Base-by-base conservation (phyloP, 2,329 filamentous ascomycete species). In the Boeremia lycopersici region DNA sequence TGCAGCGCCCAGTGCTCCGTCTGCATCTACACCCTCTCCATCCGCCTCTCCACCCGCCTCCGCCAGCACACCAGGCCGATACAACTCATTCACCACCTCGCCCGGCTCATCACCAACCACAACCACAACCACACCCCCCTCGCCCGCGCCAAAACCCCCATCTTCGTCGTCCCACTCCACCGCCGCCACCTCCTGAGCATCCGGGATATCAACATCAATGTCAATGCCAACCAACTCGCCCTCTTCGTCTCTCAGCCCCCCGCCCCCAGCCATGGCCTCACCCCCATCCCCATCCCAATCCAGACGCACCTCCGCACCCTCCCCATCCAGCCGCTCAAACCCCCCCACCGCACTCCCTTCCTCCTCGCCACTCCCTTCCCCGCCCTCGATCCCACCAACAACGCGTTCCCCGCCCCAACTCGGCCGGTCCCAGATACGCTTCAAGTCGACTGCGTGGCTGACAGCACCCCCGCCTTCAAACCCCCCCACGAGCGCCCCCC, bases 161-260 rank as follows among this genome's bases (percentile, higher is more conserved):
- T 36, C 49, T n/a, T 53, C 49, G 26, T 42, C 38, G 15, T 53
- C 43, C 35, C 42, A 40, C 36, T 35, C 36, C 17, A 42, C 49
- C 5, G 19, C 19, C 10, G 19, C 8, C 11, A 10, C 33, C 10
- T 13, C 19, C 5, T n/a, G n/a, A n/a, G 13, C 47, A 13, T 40
- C 19, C 15, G 17, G 43, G 6, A 8, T 11, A 10, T 7, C 25
- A 35, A 36, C 3, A 12, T 11, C 47, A 2, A 8, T 11, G 8
- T 7, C 25, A 35, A 36, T 6, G 12, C 13, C 47, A 2, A 36
- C 48, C 33, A 38, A 9, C 33, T 50, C 48, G 2, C 40, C 48
- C 17, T 50, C 47, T 28, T 38, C 26, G 3, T 43, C 48, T 15
- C 9, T 11, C 29, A 38, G 29, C 11, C 25, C 39, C 19, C 31